Evolutionary conservation across 345 rosid genomes (phyloP).

Genomic region (Streptanthus diversifolius): DNA sequence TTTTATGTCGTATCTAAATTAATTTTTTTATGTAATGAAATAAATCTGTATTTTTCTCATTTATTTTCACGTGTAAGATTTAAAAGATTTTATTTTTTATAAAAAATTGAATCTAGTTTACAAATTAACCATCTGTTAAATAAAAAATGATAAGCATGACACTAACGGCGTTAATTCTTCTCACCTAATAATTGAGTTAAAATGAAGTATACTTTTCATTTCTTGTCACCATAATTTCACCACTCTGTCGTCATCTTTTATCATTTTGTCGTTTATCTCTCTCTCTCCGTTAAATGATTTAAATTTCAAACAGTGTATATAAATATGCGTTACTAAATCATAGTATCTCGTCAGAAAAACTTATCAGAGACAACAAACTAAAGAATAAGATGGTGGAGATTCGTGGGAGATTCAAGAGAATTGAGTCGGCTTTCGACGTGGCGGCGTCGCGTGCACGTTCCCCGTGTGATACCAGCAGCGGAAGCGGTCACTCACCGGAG

Average conservation of each 20-base stretch:
- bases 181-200: neutral
- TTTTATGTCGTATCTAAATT: neutral
- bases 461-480: slow-evolving; percentile 61
- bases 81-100: neutral
- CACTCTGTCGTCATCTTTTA: slow-evolving; percentile 27
- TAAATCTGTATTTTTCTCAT: neutral
- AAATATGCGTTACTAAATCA: slow-evolving; percentile 18
- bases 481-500: slow-evolving; percentile 57
- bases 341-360: slow-evolving; percentile 1
- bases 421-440: slow-evolving; percentile 43
- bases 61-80: neutral
- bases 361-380: neutral
- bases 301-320: neutral
- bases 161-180: neutral
- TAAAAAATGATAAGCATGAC: neutral
- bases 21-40: neutral
- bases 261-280: slow-evolving; percentile 27
- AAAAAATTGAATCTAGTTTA: neutral
- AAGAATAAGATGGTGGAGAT: slow-evolving; percentile 33
- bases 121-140: neutral
- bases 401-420: slow-evolving; percentile 39
- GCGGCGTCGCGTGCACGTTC: slow-evolving; percentile 27
- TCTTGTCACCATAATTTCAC: slow-evolving; percentile 32
- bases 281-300: neutral
- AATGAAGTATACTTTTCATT: neutral